Percentiles rank a stretch among this genome's conserved stretches.
Evolutionary conservation across 768 basidiomycete genomes (phyloP).

Genomic region (Solioccasus polychromus): DNA sequence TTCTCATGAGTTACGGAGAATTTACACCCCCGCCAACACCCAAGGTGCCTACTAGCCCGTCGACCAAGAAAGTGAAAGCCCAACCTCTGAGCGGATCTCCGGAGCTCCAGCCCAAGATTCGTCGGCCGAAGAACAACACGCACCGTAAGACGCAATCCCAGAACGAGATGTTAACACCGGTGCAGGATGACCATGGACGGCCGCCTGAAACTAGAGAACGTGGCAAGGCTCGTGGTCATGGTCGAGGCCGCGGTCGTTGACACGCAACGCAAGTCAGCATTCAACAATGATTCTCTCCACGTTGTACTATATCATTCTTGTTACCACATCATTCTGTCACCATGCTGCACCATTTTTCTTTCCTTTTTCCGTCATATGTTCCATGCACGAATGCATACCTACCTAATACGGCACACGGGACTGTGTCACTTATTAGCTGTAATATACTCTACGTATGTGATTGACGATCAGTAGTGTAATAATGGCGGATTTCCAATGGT

Average conservation of each 20-base stretch:
- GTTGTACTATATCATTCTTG: conserved; percentile 16
- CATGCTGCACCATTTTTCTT: conserved; percentile 15
- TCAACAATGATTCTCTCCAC: conserved; percentile 10
- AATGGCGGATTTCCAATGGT: neutral
- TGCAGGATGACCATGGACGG: conserved; percentile 10
- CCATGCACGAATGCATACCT: conserved; percentile 20
- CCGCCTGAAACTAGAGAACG: conserved; percentile 27
- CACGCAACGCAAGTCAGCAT: conserved; percentile 26
- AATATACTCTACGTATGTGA: conserved; percentile 10
- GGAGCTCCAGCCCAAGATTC: conserved; percentile 1
- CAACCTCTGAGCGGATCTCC: conserved; percentile 11
- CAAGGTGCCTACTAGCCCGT: conserved; percentile 9
- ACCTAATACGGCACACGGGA: conserved; percentile 15
- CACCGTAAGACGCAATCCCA: neutral
- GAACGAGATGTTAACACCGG: no score
- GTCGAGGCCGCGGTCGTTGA: conserved; percentile 38
- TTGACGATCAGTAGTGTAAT: conserved; percentile 19
- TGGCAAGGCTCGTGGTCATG: conserved; percentile 35
- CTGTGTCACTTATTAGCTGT: conserved; percentile 13
- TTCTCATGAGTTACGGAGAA: conserved; percentile 50
- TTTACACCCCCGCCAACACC: conserved; percentile 46
- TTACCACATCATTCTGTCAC: conserved; percentile 13
- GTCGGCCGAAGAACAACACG: conserved; percentile 5
- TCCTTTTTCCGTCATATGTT: conserved; percentile 17
- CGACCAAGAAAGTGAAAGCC: conserved; percentile 12